These are phyloP conservation scores for Austroboletus festivus DNA, from an alignment of 768 basidiomycete species.

Conservation along the genomic window DNA sequence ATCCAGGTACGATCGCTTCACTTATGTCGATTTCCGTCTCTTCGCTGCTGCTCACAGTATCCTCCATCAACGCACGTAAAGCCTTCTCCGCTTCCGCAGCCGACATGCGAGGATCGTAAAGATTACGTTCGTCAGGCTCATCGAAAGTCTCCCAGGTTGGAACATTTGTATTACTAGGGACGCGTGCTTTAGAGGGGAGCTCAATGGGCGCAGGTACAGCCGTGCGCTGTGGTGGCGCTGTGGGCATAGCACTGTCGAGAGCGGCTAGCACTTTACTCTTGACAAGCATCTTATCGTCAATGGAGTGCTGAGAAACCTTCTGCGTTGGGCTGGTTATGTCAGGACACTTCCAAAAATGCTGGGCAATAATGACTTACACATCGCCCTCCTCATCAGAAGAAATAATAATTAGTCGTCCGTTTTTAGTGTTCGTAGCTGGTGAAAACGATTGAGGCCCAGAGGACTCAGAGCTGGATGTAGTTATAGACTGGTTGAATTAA, in stretches of 20 bases:
- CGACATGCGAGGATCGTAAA: slow-evolving; percentile 35
- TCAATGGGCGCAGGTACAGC: slow-evolving; percentile 34
- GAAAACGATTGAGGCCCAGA: slow-evolving; percentile 22
- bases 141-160: slow-evolving; percentile 33
- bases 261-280: slow-evolving; percentile 20
- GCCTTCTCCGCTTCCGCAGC: slow-evolving; percentile 71
- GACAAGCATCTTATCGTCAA: background rate
- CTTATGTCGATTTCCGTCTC: slow-evolving; percentile 49
- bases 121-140: slow-evolving; percentile 20
- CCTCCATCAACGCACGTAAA: slow-evolving; percentile 71
- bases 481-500: slow-evolving; percentile 19
- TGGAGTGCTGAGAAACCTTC: background rate
- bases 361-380: slow-evolving; percentile 4
- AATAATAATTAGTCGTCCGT: slow-evolving; percentile 20
- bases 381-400: slow-evolving; percentile 32
- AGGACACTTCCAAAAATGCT: background rate
- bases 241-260: slow-evolving; percentile 24
- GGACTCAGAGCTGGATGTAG: slow-evolving; percentile 22
- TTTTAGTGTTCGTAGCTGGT: slow-evolving; percentile 2
- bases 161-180: slow-evolving; percentile 9
- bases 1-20: slow-evolving; percentile 74
- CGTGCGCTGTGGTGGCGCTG: slow-evolving; percentile 15
- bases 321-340: slow-evolving; percentile 8
- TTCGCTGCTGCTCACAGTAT: slow-evolving; percentile 55
- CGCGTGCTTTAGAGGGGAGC: slow-evolving; percentile 18